Evolutionary conservation across 2,329 filamentous ascomycete genomes (phyloP).

Genomic region (Akanthomyces muscarius): DNA sequence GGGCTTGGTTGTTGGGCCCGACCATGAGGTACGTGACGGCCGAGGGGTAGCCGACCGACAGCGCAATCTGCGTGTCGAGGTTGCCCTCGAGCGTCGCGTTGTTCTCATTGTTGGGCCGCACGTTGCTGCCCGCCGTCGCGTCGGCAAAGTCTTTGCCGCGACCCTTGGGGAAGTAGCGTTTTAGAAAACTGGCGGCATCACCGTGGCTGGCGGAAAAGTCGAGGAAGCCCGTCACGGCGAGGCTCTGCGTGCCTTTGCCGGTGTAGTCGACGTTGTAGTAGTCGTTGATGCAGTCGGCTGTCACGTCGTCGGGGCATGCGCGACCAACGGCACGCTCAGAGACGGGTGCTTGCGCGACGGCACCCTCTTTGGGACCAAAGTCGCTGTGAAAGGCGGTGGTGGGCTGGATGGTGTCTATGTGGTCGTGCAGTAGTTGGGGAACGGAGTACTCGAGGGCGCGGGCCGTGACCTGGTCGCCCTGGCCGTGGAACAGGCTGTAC

Average conservation of each 20-base stretch:
- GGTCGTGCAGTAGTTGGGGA: slow-evolving; percentile 17
- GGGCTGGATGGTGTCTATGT: slow-evolving; percentile 20
- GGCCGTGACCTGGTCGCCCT: not conserved
- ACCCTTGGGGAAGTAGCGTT: slow-evolving; percentile 2
- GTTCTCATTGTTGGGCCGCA: slow-evolving; percentile 3
- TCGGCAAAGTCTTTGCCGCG: slow-evolving; percentile 12
- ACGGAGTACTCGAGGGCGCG: slow-evolving; percentile 20
- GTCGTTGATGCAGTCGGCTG: slow-evolving; percentile 14
- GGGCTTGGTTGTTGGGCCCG: slow-evolving; percentile 8
- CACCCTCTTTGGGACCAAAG: not conserved
- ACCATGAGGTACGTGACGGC: slow-evolving; percentile 16
- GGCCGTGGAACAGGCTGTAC: slow-evolving; percentile 1
- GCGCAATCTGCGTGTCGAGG: slow-evolving; percentile 19
- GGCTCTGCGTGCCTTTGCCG: slow-evolving; percentile 8
- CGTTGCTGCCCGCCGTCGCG: slow-evolving; percentile 9
- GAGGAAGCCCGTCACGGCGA: slow-evolving; percentile 17
- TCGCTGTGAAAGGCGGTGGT: slow-evolving; percentile 18
- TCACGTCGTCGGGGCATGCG: slow-evolving; percentile 6
- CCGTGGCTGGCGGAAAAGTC: slow-evolving; percentile 14
- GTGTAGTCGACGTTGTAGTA: slow-evolving; percentile 19
- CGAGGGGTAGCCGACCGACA: slow-evolving; percentile 15
- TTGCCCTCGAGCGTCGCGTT: slow-evolving; percentile 16
- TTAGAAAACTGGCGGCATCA: slow-evolving; percentile 11
- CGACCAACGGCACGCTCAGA: not conserved
- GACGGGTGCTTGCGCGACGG: not conserved